Conservation (phyloP, 116 monocot genomes). For the Thalassia testudinum region DNA sequence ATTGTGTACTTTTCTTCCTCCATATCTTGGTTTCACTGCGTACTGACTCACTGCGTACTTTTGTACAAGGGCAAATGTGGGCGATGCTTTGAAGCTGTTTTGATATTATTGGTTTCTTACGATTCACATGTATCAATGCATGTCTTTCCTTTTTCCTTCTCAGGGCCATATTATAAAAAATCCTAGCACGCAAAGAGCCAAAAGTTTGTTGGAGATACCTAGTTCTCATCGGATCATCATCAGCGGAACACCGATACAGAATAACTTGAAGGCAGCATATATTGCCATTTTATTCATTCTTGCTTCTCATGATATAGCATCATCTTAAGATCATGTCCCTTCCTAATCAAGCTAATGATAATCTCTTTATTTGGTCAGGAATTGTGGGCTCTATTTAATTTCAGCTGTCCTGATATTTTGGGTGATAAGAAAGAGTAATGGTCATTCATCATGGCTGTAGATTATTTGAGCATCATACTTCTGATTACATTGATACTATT, state of each 20-base stretch:
- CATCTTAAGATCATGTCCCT: not conserved
- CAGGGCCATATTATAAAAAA: conserved; percentile 97
- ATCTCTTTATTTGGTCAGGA: conserved; percentile 37
- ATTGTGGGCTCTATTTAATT: conserved; percentile 89
- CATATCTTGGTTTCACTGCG: no score
- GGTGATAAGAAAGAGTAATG: conserved; percentile 86
- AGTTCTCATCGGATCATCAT: conserved; percentile 83
- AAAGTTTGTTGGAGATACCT: conserved; percentile 79
- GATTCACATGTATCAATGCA: no score
- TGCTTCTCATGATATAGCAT: not conserved
- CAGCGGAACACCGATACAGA: conserved; percentile 95
- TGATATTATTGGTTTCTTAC: no score
- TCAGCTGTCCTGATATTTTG: conserved; percentile 78
- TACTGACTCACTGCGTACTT: no score
- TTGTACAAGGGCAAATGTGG: no score
- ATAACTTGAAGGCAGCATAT: conserved; percentile 68
- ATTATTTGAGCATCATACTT: not conserved
- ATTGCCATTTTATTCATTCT: not conserved
- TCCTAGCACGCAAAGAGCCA: conserved; percentile 73
- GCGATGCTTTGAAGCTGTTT: no score
- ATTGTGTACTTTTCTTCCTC: no score
- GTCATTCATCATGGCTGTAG: not conserved
- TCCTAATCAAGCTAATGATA: not conserved
- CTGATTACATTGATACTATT: not conserved
- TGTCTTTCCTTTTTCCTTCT: not conserved